Conservation (phyloP, 106 monocot genomes). For the Acorus calamus region DNA sequence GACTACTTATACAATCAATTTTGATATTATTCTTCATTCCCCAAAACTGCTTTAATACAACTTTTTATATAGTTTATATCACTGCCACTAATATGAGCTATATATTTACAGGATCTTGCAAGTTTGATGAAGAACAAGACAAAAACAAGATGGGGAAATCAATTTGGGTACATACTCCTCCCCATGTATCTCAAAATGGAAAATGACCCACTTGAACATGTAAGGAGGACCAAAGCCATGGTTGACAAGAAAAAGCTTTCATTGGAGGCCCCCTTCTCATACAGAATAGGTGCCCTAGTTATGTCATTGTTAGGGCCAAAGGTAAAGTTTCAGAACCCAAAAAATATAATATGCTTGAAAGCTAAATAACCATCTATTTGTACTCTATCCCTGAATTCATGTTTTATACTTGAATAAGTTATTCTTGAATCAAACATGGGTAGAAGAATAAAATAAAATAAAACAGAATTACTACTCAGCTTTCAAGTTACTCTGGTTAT, state of each 20-base stretch:
- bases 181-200: conserved; percentile 6
- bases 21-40: no score
- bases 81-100: neutral
- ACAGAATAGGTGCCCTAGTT: neutral
- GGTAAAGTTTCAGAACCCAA: conserved; percentile 1
- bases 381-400: no score
- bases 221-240: conserved; percentile 9
- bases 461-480: no score
- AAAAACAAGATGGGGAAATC: conserved; percentile 12
- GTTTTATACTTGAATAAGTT: no score
- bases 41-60: neutral
- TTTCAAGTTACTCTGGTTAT: no score
- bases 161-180: conserved; percentile 14
- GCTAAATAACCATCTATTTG: no score
- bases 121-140: conserved; percentile 7
- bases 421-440: no score
- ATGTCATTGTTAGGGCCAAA: conserved; percentile 10
- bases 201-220: conserved; percentile 11
- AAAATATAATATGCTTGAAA: neutral
- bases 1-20: no score
- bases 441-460: no score
- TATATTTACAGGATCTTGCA: neutral
- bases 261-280: conserved; percentile 20
- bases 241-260: conserved; percentile 17
- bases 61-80: neutral